Percentiles rank a stretch among this genome's conserved stretches.
phyloP scores from a whole-genome alignment of 2,329 filamentous ascomycete genomes.

The Botrytis paeoniae region DNA sequence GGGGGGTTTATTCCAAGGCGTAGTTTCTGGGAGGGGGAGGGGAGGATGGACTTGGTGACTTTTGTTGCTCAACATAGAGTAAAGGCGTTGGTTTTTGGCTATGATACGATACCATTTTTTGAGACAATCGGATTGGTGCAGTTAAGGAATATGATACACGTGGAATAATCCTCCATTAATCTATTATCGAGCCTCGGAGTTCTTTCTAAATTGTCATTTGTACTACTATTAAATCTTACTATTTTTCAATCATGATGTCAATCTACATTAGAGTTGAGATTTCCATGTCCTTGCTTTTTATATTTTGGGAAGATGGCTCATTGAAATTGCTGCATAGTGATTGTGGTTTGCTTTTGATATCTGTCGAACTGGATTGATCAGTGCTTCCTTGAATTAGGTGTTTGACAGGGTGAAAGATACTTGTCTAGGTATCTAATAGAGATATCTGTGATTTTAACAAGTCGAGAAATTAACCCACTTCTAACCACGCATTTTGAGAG shows the following conservation, averaged over 20 bases:
- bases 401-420: neutral
- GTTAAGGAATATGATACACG: neutral
- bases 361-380: neutral
- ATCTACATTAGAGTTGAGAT: neutral
- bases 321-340: neutral
- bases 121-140: neutral
- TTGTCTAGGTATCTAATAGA: neutral
- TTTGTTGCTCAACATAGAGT: neutral
- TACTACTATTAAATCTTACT: neutral
- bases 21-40: neutral
- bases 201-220: neutral
- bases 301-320: neutral
- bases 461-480: neutral
- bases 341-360: rapidly evolving
- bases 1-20: neutral
- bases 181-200: neutral
- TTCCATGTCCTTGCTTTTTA: neutral
- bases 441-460: neutral
- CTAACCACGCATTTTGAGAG: too few species aligned
- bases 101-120: neutral
- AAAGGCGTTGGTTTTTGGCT: neutral
- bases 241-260: neutral
- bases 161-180: neutral
- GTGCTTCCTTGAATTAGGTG: neutral
- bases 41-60: neutral